phyloP scores from a whole-genome alignment of 1,139 yeast species.

The Taphrina deformans region DNA sequence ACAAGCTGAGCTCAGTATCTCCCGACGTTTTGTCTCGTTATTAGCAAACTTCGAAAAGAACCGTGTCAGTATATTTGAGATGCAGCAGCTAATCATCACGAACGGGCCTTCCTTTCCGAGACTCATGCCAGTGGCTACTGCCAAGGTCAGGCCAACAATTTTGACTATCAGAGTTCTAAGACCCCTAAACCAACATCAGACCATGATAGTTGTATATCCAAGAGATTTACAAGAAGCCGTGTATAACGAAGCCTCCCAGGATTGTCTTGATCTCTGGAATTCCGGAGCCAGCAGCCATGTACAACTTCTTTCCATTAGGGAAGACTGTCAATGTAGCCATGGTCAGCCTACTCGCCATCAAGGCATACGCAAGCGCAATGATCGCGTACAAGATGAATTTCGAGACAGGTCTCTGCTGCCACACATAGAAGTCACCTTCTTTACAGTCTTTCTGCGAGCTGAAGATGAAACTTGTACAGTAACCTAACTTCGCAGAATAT shows the following conservation, averaged over 20 bases:
- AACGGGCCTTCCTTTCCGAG: conserved; percentile 71
- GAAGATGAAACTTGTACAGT: conserved; percentile 45
- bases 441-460: background rate
- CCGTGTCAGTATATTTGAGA: conserved; percentile 61
- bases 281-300: conserved; percentile 47
- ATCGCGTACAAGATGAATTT: conserved; percentile 1
- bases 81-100: conserved; percentile 68
- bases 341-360: conserved; percentile 8
- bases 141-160: conserved; percentile 55
- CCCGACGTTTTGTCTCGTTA: conserved; percentile 59
- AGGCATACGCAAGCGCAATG: background rate
- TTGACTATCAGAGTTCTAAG: conserved; percentile 57
- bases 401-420: background rate
- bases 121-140: conserved; percentile 66
- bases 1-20: conserved; percentile 63
- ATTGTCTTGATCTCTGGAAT: conserved; percentile 61
- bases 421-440: background rate
- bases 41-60: conserved; percentile 53
- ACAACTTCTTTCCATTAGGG: conserved; percentile 17
- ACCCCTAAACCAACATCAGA: conserved; percentile 45
- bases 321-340: conserved; percentile 17
- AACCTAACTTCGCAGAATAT: conserved; percentile 59
- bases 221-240: conserved; percentile 49
- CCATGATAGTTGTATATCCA: background rate
- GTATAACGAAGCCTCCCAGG: conserved; percentile 57